These are phyloP conservation scores for Volvox africanus DNA, from an alignment of 139 green algal genomes.

Conservation along the genomic window DNA sequence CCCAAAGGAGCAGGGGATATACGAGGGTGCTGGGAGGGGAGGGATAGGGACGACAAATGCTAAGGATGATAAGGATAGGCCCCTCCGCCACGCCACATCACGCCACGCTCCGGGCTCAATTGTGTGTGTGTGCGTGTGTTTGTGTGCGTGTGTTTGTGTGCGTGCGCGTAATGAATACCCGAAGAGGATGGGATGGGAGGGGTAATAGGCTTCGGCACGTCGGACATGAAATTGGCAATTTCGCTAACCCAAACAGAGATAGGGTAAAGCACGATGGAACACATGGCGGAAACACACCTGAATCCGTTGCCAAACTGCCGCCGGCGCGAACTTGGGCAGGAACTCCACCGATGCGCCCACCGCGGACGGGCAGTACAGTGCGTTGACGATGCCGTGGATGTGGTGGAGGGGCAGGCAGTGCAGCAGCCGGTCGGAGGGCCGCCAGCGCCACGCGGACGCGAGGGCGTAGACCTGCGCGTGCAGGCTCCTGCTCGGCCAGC, in stretches of 20 bases:
- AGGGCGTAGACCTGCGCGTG: slow-evolving; percentile 78
- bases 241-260: too few species aligned
- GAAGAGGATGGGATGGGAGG: too few species aligned
- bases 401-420: slow-evolving; percentile 95
- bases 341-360: slow-evolving; percentile 85
- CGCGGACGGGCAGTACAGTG: slow-evolving; percentile 81
- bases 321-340: slow-evolving; percentile 83
- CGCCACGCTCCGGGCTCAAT: too few species aligned
- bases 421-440: slow-evolving; percentile 82
- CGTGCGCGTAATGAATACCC: too few species aligned
- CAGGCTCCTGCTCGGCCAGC: slow-evolving; percentile 67
- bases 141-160: too few species aligned
- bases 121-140: too few species aligned
- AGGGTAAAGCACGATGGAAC: too few species aligned
- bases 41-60: neutral
- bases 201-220: too few species aligned
- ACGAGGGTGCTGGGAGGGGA: neutral
- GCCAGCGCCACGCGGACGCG: slow-evolving; percentile 85
- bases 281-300: too few species aligned
- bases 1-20: neutral
- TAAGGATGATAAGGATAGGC: neutral
- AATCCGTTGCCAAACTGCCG: slow-evolving; percentile 74
- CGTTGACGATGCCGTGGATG: slow-evolving; percentile 97
- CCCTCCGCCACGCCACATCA: too few species aligned
- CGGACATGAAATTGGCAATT: too few species aligned